Conservation (phyloP, 2,329 filamentous ascomycete species). For the Cercospora citrullina region DNA sequence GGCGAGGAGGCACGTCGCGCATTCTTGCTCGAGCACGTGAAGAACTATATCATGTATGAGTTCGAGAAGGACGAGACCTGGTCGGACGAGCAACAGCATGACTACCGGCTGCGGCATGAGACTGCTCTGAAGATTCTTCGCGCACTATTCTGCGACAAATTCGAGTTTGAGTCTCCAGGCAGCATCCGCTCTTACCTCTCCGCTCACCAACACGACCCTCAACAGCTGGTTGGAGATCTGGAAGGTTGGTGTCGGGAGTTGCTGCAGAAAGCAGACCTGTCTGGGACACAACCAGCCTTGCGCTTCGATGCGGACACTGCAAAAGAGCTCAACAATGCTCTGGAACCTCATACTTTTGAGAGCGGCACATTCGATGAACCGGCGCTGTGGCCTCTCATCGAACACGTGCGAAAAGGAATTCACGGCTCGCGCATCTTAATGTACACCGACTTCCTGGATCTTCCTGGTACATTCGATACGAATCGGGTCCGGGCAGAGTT, state of each 20-base stretch:
- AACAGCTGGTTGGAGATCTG: neutral
- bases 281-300: slow-evolving; percentile 3
- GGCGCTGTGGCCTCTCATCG: slow-evolving; percentile 30
- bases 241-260: slow-evolving; percentile 1
- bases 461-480: slow-evolving; percentile 33
- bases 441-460: slow-evolving; percentile 29
- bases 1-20: neutral
- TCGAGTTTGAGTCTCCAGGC: slow-evolving; percentile 17
- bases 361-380: slow-evolving; percentile 7
- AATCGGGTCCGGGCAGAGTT: slow-evolving; percentile 26
- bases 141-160: slow-evolving; percentile 20
- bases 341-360: slow-evolving; percentile 26
- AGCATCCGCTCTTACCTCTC: neutral
- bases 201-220: neutral
- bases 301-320: slow-evolving; percentile 20
- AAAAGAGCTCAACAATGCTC: slow-evolving; percentile 14
- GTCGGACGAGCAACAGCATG: slow-evolving; percentile 9
- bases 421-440: slow-evolving; percentile 23
- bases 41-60: slow-evolving; percentile 1
- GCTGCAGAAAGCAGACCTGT: neutral
- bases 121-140: slow-evolving; percentile 18
- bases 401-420: slow-evolving; percentile 29
- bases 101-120: neutral
- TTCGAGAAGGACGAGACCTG: slow-evolving; percentile 9
- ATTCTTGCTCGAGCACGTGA: slow-evolving; percentile 11